Evolutionary conservation across 345 rosid genomes (phyloP), one percentile per base, ranked within the genome.

Genomic region (Boechera retrofracta): DNA sequence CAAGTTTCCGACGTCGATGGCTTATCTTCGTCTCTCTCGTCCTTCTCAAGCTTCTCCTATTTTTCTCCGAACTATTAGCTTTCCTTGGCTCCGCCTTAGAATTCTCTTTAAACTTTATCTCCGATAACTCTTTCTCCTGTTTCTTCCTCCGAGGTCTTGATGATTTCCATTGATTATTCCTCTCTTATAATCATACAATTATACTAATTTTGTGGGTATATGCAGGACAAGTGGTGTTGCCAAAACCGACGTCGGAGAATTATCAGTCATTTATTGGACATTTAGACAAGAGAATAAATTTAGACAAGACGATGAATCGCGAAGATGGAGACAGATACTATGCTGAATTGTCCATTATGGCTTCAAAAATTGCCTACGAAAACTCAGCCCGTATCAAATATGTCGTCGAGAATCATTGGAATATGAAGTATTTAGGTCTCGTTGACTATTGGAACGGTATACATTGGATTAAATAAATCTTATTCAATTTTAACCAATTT

Each of bases 371-470:
- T 41, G 77, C 87, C 2, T 91, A 91, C 8, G 94, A 93, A 83
- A 91, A 93, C 73, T 59, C 76, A 10, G 87, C 86, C 67, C 84
- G 80, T 77, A 69, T 86, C 2, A 1, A 81, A 73, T 11, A 71
- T n/a, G 71, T 73, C 3, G 89, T 89, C 45, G 63, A 67, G 5
- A 58, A 76, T 16, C 78, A 81, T 36, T 93, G 98, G 97, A 77
- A 86, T 89, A 90, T 89, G 91, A 86, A 88, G 66, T 82, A 64
- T 67, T 54, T 93, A 83, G 94, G 90, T 26, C 72, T 68, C 36
- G 41, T 59, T 56, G 83, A 88, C 81, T 90, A 69, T 41, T 89
- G 94, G 92, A 88, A 93, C 33, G 97, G 97, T 92, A 84, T 29
- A 45, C 21, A 75, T 59, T 32, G 6, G 9, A 3, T 45, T 5